phyloP scores from a whole-genome alignment of 129 eudicot genomes.

The Escallonia herrerae region DNA sequence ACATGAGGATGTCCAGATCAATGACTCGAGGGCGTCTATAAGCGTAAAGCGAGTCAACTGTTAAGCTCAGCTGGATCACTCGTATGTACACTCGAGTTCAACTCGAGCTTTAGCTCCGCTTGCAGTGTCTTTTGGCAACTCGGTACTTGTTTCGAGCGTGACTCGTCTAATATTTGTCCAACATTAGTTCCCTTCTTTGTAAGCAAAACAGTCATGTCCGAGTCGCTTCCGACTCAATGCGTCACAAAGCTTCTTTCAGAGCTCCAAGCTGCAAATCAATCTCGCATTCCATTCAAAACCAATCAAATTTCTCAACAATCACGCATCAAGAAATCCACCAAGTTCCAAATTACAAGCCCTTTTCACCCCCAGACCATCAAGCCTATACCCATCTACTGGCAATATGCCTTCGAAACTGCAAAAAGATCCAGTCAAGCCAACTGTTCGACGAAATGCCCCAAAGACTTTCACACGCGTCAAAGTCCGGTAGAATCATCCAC shows the following conservation, averaged over 20 bases:
- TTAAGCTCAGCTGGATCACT: no score
- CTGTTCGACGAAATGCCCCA: slow-evolving; percentile 80
- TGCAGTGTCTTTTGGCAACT: no score
- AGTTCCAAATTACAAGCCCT: neutral
- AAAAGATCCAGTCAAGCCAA: slow-evolving; percentile 55
- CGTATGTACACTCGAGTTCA: no score
- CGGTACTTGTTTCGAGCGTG: no score
- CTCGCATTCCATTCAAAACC: slow-evolving; percentile 8
- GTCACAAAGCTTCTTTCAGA: slow-evolving; percentile 10
- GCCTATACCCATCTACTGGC: slow-evolving; percentile 22
- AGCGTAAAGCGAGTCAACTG: no score
- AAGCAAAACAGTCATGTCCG: slow-evolving; percentile 1
- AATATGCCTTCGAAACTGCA: slow-evolving; percentile 54
- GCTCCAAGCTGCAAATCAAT: slow-evolving; percentile 2
- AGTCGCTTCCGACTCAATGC: slow-evolving; percentile 17
- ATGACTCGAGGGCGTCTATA: no score
- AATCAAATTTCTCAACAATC: slow-evolving; percentile 10
- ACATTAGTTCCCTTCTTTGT: no score
- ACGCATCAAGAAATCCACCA: slow-evolving; percentile 13
- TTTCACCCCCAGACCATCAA: slow-evolving; percentile 17
- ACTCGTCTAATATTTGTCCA: no score
- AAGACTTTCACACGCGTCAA: slow-evolving; percentile 33
- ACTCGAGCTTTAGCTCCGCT: no score
- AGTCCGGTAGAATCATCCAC: slow-evolving; percentile 39
- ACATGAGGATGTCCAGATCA: no score